Percentiles rank a stretch among this genome's conserved stretches.
Conservation (phyloP, 2,329 filamentous ascomycete species). For the Coniella vitis region DNA sequence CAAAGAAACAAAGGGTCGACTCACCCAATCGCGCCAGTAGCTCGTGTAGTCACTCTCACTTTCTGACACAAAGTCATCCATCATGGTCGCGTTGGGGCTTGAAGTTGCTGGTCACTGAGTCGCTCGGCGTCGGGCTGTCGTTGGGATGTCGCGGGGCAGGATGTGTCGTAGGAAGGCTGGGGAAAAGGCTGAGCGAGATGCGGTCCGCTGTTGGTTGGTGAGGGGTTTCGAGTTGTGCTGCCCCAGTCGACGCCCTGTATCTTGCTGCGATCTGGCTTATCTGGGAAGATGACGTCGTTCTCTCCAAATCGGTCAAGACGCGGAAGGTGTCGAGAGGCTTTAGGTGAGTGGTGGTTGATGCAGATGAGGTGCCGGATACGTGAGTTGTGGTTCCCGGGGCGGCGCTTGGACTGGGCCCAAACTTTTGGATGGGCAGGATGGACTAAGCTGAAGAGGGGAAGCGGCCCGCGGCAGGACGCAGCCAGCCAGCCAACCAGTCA, state of each 20-base stretch:
- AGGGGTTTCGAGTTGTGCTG: no score
- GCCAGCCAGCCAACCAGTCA: no score
- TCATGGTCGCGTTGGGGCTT: conserved; percentile 32
- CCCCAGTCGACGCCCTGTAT: no score
- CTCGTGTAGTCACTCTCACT: conserved; percentile 98
- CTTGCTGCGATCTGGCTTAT: no score
- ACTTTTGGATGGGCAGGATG: not conserved
- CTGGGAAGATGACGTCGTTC: no score
- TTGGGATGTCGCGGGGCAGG: no score
- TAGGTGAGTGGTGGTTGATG: not conserved
- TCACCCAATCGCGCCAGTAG: conserved; percentile 98
- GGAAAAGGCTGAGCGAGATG: no score
- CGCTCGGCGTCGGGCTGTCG: not conserved
- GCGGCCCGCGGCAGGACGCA: no score
- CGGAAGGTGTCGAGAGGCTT: not conserved
- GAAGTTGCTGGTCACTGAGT: not conserved
- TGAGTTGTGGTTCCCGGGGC: not conserved
- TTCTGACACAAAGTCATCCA: conserved; percentile 98
- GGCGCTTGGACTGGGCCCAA: not conserved
- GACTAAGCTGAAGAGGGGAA: not conserved
- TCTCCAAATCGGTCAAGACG: no score
- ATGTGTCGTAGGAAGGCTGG: no score
- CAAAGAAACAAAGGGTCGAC: conserved; percentile 30
- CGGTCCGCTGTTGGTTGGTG: no score
- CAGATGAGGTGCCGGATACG: not conserved